Evolutionary conservation across 306 rosid species (phyloP), one percentile per base, ranked within the genome.

Genomic region (Styphnolobium japonicum): DNA sequence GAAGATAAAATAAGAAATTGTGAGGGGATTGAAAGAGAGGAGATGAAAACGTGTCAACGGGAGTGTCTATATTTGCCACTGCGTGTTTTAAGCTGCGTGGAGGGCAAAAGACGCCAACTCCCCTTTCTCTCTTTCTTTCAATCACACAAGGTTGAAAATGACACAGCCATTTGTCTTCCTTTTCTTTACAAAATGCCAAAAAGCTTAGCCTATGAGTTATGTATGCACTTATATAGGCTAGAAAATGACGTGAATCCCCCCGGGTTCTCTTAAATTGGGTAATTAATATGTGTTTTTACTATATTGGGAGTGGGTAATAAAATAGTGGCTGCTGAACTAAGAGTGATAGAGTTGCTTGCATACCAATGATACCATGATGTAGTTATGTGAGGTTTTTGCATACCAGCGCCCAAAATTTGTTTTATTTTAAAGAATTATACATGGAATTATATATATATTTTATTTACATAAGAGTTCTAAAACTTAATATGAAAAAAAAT

Each of bases 31-130:
- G 10, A 9, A 45, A 53, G 53, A 72, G 61, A 27, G 29, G 33
- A 49, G 27, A 43, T 73, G 71, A 80, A 89, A 85, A 88, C 92
- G 88, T 85, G 92, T 90, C 78, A 22, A 73, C 67, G 83, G 79
- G 84, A 70, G 85, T 79, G 83, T 67, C 78, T 81, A 82, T 84
- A 76, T 80, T 87, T 87, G 90, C 83, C 80, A 73, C 86, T 88
- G 96, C 97, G 97, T 84, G 94, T 89, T 92, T 92, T 81, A 78
- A 87, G 97, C 89, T 83, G 92, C 93, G 93, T 94, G 93, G 93
- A 92, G 93, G 94, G 86, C 67, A 94, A 92, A 94, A 94, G 97
- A 92, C 97, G 97, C 90, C 82, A 92, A 77, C 92, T 85, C 62
- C 75, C 0, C 11, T n/a, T 48, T 66, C 14, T 76, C 63, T 65